phyloP scores from a whole-genome alignment of 2,329 filamentous ascomycete genomes.

The Neocatenulostroma microsporum region DNA sequence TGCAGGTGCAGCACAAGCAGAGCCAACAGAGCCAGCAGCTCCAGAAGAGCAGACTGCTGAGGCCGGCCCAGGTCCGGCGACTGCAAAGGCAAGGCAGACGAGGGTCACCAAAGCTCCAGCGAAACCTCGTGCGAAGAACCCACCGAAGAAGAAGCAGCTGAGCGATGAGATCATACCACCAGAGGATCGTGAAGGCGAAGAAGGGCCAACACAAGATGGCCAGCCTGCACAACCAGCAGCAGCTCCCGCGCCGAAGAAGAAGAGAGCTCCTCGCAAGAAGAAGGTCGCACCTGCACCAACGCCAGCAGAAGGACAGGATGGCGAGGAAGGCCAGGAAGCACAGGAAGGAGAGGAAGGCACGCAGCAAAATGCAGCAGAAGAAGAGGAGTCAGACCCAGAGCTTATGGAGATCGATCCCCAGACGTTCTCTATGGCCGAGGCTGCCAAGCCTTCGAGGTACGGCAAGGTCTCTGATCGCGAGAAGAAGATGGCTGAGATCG shows the following conservation, averaged over 20 bases:
- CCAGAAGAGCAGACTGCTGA: background rate
- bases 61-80: background rate
- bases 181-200: no score
- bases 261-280: background rate
- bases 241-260: conserved; percentile 2
- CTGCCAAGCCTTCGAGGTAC: conserved; percentile 51
- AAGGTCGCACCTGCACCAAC: background rate
- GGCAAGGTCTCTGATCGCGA: conserved; percentile 70
- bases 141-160: no score
- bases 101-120: no score
- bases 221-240: conserved; percentile 5
- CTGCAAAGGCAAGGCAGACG: background rate
- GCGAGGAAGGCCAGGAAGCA: conserved; percentile 5
- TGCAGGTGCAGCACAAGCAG: conserved; percentile 10
- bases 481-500: conserved; percentile 61
- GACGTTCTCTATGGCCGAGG: conserved; percentile 62
- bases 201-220: no score
- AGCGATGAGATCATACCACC: no score
- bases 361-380: conserved; percentile 8
- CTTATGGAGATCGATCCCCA: conserved; percentile 52
- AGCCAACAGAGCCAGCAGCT: conserved; percentile 9
- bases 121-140: no score
- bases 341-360: conserved; percentile 9
- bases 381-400: conserved; percentile 26
- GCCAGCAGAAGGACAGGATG: conserved; percentile 6